Base-by-base conservation (phyloP, 2,329 filamentous ascomycete species). In the Xylaria sp. region DNA sequence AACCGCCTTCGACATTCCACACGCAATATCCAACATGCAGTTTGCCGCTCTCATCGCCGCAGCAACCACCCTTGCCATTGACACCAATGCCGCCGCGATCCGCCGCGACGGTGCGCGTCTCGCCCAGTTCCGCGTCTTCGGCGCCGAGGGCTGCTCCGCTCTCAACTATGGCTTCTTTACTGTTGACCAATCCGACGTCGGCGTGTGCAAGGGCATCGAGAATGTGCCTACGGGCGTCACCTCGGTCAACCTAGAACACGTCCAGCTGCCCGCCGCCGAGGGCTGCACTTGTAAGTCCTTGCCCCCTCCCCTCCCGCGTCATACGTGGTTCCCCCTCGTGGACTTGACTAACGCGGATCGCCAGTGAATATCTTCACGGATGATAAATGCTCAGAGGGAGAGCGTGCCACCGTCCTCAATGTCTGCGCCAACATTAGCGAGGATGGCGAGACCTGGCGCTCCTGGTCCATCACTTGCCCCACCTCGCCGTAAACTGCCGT, bases 131-230 rank as follows among this genome's bases (percentile, higher is more conserved):
- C 70, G 70, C 43, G 37, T 71, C 60, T 73, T 64, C 62, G 64
- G 67, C 43, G 70, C 64, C 8, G 33, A 53, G 2, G 70, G 67
- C 33, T 73, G 71, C 66, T 17, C 31, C 29, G 67, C 60, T 0
- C 60, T 60, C 27, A 72, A 72, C 68, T 46, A 66, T 35, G 70
- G 70, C 46, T 72, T 72, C 61, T 70, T 64, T 62, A 69, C 67
- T 11, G 67, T 72, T 54, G 70, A 72, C 54, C 3, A 60, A 19
- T 66, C 66, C 35, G 68, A 72, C 41, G 41, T 41, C 15, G 62
- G 64, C 46, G 23, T 19, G 15, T 73, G 71, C 67, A 40, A 72
- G 11, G 76, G 77, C 74, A 87, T 89, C 78, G 81, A 73, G 23
- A 74, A 87, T 71, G 79, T 83, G 68, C 79, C 33, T 5, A 15